A percentile compares a stretch with the other conserved stretches of the same genome.
phyloP scores from a whole-genome alignment of 805 yeast genomes.

The Metschnikowia drakensbergensis region DNA sequence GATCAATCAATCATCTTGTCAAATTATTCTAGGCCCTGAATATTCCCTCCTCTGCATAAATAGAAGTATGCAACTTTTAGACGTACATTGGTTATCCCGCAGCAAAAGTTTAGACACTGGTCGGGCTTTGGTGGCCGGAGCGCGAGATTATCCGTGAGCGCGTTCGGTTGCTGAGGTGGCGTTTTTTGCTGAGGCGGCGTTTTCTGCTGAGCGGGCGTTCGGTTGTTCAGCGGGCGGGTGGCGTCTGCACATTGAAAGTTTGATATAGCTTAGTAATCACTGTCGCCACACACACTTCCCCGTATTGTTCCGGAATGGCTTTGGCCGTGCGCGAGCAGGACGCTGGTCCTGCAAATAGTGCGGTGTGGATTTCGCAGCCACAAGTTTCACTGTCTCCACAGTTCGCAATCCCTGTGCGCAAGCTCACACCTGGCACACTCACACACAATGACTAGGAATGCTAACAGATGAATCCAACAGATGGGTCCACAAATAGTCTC shows the following conservation, averaged over 20 bases:
- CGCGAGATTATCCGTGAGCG: not conserved
- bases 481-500: no score
- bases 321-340: not conserved
- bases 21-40: no score
- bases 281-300: not conserved
- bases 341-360: not conserved
- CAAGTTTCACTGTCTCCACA: conserved; percentile 3
- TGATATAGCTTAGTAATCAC: not conserved
- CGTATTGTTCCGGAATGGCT: not conserved
- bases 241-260: not conserved
- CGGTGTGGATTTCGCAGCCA: conserved; percentile 9
- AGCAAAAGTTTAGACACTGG: not conserved
- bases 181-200: no score
- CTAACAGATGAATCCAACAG: no score
- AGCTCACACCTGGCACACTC: not conserved
- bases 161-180: not conserved
- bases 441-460: not conserved
- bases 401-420: not conserved
- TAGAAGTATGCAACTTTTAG: not conserved
- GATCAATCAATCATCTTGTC: no score
- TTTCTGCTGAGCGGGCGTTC: no score
- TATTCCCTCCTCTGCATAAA: not conserved
- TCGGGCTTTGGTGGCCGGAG: not conserved
- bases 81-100: not conserved
- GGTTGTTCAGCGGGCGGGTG: no score